Percentiles rank a stretch among this genome's conserved stretches.
Evolutionary conservation across 176 grass and related monocot genomes (phyloP).

Genomic region (Miscanthus lutarioriparius): DNA sequence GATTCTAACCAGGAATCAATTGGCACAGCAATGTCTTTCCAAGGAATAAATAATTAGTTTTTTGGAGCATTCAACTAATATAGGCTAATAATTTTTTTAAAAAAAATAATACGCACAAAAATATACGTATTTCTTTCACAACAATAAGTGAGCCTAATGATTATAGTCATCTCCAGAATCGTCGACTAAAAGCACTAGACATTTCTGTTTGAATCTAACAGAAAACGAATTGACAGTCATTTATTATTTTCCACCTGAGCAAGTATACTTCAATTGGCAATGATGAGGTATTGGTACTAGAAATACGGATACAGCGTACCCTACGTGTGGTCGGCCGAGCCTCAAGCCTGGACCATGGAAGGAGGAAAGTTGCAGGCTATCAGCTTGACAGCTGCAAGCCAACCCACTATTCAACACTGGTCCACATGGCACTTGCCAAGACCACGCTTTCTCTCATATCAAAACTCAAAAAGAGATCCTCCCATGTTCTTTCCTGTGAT

Average conservation of each 20-base stretch:
- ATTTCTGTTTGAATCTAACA: conserved; percentile 28
- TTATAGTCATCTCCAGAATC: conserved; percentile 14
- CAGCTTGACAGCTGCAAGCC: conserved; percentile 55
- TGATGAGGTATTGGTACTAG: conserved; percentile 45
- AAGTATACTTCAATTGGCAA: conserved; percentile 17
- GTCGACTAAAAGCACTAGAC: conserved; percentile 1
- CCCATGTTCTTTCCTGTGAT: conserved; percentile 21
- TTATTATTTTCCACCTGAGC: conserved; percentile 13
- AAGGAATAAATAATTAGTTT: neutral
- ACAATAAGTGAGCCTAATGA: conserved; percentile 23
- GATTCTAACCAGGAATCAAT: neutral
- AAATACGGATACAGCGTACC: conserved; percentile 32
- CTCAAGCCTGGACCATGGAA: conserved; percentile 26
- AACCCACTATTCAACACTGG: conserved; percentile 51
- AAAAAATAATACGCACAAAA: neutral
- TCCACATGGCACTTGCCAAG: conserved; percentile 51
- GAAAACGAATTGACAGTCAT: conserved; percentile 15
- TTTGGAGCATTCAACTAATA: neutral
- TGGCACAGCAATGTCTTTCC: neutral
- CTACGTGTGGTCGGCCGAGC: conserved; percentile 23
- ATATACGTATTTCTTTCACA: neutral
- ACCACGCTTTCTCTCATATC: conserved; percentile 46
- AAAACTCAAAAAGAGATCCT: conserved; percentile 54
- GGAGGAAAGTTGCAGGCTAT: conserved; percentile 35
- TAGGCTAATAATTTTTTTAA: neutral